Evolutionary conservation across 2,329 filamentous ascomycete genomes (phyloP).

Genomic region (Stachybotrys chlorohalonatus): DNA sequence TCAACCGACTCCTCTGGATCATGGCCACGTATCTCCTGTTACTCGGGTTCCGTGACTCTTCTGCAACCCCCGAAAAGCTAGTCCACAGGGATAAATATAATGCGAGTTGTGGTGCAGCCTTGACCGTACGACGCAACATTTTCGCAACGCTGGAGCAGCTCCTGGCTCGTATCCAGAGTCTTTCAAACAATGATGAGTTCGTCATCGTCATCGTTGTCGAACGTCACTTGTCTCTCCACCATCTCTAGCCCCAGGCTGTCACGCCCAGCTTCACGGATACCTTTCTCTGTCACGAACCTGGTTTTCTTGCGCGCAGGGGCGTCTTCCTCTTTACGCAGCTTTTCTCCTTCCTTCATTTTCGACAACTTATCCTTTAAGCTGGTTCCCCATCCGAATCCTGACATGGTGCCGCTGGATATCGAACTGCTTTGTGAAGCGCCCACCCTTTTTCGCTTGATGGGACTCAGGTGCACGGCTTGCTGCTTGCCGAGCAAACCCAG

Average conservation of each 20-base stretch:
- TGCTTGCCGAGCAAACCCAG: constrained; percentile 24
- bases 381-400: constrained; percentile 47
- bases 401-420: constrained; percentile 11
- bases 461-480: constrained; percentile 44
- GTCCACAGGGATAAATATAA: too few species aligned
- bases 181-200: constrained; percentile 40
- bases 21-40: too few species aligned
- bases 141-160: too few species aligned
- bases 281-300: constrained; percentile 69
- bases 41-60: too few species aligned
- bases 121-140: too few species aligned
- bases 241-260: constrained; percentile 59
- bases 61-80: too few species aligned
- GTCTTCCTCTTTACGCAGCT: constrained; percentile 24
- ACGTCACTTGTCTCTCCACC: constrained; percentile 20
- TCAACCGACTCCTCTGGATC: too few species aligned
- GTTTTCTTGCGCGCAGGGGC: constrained; percentile 61
- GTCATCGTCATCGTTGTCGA: constrained; percentile 39
- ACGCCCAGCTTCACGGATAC: constrained; percentile 66
- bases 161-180: not conserved
- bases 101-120: too few species aligned
- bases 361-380: constrained; percentile 45
- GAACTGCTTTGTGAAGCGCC: constrained; percentile 33
- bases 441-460: constrained; percentile 52
- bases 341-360: constrained; percentile 54